Evolutionary conservation across 768 basidiomycete genomes (phyloP).

Genomic region (Leucosporidium scottii): DNA sequence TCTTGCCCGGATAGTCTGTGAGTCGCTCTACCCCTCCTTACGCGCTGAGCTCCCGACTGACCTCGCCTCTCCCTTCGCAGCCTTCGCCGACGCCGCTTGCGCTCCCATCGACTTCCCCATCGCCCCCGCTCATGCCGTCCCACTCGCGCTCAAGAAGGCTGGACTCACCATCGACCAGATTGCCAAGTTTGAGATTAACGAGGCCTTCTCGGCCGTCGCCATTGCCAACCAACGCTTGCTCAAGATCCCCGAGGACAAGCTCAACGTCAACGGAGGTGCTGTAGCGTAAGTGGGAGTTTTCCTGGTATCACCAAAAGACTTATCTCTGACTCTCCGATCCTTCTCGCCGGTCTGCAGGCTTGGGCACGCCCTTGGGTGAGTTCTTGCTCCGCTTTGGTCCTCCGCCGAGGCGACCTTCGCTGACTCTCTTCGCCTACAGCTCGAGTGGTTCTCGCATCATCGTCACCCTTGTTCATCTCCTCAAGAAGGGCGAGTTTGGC

Average conservation of each 20-base stretch:
- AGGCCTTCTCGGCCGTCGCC: constrained; percentile 93
- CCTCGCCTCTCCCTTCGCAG: constrained; percentile 46
- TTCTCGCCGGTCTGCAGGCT: constrained; percentile 8
- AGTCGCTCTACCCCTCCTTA: constrained; percentile 40
- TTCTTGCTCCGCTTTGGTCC: not conserved
- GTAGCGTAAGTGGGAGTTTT: constrained; percentile 67
- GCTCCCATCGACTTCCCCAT: constrained; percentile 95
- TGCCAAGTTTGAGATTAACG: constrained; percentile 89
- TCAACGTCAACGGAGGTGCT: constrained; percentile 79
- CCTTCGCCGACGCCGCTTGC: constrained; percentile 93
- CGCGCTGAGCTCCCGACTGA: not conserved
- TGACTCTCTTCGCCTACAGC: constrained; percentile 65
- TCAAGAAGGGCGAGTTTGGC: constrained; percentile 86
- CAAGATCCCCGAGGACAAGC: constrained; percentile 72
- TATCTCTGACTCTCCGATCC: not conserved
- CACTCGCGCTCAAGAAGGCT: constrained; percentile 77
- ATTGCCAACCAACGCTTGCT: constrained; percentile 83
- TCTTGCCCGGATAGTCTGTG: constrained; percentile 88
- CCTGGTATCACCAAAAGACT: not conserved
- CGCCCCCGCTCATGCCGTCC: constrained; percentile 86
- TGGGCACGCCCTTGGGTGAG: constrained; percentile 31
- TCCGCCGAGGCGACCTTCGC: not conserved
- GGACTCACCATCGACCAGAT: constrained; percentile 77
- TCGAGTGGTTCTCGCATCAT: constrained; percentile 92
- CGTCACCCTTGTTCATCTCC: constrained; percentile 83